A percentile compares a stretch with the other conserved stretches of the same genome.
phyloP scores from a whole-genome alignment of 2,329 filamentous ascomycete species.

The Pseudocercospora vitis region DNA sequence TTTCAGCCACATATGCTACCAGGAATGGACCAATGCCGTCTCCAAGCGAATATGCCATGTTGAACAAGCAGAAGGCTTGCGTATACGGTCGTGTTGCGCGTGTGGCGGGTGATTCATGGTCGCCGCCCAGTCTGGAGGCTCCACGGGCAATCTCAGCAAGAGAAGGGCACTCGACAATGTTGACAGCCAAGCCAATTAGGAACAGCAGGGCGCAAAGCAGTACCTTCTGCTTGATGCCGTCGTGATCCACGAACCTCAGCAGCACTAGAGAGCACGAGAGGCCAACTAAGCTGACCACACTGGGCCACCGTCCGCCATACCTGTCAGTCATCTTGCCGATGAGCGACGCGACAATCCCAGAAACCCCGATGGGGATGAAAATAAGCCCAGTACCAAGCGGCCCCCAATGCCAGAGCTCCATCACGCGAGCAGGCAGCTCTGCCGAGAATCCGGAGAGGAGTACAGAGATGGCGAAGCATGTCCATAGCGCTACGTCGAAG shows the following conservation, averaged over 20 bases:
- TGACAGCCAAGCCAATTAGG: conserved; percentile 16
- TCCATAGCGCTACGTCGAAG: neutral
- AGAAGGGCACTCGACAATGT: conserved; percentile 18
- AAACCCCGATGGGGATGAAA: neutral
- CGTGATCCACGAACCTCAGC: conserved; percentile 21
- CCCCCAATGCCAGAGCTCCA: neutral
- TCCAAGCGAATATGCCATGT: conserved; percentile 28
- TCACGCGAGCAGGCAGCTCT: neutral
- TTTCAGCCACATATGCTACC: conserved; percentile 25
- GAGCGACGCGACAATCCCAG: neutral
- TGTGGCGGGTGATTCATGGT: conserved; percentile 1
- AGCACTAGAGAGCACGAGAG: conserved; percentile 13
- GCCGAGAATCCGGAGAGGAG: neutral
- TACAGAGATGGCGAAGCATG: neutral
- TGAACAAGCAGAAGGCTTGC: conserved; percentile 53
- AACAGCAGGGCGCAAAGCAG: conserved; percentile 21
- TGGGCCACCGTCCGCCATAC: neutral
- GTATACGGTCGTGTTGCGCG: conserved; percentile 37
- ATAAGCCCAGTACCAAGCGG: neutral
- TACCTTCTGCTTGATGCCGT: conserved; percentile 17
- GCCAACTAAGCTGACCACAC: conserved; percentile 8
- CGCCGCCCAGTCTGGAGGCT: conserved; percentile 12
- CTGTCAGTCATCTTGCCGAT: neutral
- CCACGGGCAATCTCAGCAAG: conserved; percentile 23
- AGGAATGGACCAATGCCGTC: conserved; percentile 27